Evolutionary conservation across 495 filamentous ascomycete species (phyloP).

Genomic region (Letharia lupina): DNA sequence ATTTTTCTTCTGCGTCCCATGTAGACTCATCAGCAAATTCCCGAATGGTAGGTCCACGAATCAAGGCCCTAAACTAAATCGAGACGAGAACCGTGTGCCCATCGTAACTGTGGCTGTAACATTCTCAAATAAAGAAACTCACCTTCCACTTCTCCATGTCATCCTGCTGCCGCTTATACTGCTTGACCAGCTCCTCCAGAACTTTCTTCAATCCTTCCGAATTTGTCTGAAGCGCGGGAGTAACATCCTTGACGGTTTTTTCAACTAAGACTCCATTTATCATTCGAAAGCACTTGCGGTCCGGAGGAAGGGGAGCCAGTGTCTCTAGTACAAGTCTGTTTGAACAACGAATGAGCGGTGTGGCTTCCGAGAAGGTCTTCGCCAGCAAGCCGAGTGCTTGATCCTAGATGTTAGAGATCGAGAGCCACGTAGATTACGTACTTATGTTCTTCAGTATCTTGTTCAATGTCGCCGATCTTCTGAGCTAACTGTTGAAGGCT

Average conservation of each 20-base stretch:
- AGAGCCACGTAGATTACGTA: conserved; percentile 31
- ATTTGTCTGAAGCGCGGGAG: conserved; percentile 88
- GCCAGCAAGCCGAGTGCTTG: background rate
- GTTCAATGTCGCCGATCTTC: conserved; percentile 95
- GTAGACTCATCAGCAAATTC: conserved; percentile 17
- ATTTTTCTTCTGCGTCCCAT: conserved; percentile 76
- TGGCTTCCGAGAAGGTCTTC: conserved; percentile 16
- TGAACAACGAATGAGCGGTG: conserved; percentile 30
- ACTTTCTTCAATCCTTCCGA: conserved; percentile 91
- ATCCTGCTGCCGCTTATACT: conserved; percentile 89
- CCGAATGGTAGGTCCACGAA: background rate
- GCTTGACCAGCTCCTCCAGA: conserved; percentile 90
- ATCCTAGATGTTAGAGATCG: background rate
- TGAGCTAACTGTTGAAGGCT: conserved; percentile 84
- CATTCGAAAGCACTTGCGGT: conserved; percentile 97
- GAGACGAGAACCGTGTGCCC: background rate
- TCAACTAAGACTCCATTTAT: conserved; percentile 95
- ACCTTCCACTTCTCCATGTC: conserved; percentile 99
- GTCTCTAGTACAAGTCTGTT: conserved; percentile 91
- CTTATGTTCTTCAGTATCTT: conserved; percentile 97
- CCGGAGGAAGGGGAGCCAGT: conserved; percentile 67
- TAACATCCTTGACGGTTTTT: conserved; percentile 82
- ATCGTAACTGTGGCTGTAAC: background rate
- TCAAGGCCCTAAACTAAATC: background rate
- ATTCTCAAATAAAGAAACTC: conserved; percentile 23